These are phyloP conservation scores for Phytophthora constricta DNA, from an alignment of 352 stramenopile species.

Conservation along the genomic window DNA sequence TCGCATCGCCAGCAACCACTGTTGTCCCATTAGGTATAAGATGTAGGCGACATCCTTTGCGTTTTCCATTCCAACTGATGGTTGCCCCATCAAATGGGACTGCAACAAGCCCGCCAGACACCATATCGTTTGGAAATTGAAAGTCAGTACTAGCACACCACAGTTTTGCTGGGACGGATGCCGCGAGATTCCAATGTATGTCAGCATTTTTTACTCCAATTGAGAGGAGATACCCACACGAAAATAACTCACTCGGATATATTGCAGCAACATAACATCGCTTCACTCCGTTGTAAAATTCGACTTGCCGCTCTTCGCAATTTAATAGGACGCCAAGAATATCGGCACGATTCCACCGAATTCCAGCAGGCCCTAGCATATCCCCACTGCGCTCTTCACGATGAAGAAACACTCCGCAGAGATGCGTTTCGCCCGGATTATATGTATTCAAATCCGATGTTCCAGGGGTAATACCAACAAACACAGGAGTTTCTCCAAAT, in stretches of 20 bases:
- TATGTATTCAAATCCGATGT: slow-evolving; percentile 69
- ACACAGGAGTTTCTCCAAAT: slow-evolving; percentile 64
- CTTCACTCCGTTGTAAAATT: slow-evolving; percentile 59
- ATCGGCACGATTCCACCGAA: slow-evolving; percentile 45
- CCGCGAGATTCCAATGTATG: slow-evolving; percentile 67
- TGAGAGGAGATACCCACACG: slow-evolving; percentile 53
- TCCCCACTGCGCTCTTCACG: slow-evolving; percentile 35
- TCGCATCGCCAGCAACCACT: slow-evolving; percentile 63
- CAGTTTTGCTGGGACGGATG: slow-evolving; percentile 64
- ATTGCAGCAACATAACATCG: slow-evolving; percentile 45
- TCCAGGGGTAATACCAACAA: slow-evolving; percentile 69
- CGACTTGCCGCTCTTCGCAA: slow-evolving; percentile 68
- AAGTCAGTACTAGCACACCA: slow-evolving; percentile 58
- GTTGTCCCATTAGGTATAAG: slow-evolving; percentile 59
- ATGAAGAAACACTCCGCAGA: slow-evolving; percentile 47
- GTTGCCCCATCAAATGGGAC: slow-evolving; percentile 61
- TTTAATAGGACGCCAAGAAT: slow-evolving; percentile 66
- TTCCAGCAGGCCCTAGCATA: slow-evolving; percentile 15
- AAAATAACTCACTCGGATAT: slow-evolving; percentile 16
- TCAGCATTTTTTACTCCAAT: slow-evolving; percentile 69
- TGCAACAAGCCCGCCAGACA: slow-evolving; percentile 72
- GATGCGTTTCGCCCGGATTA: slow-evolving; percentile 14
- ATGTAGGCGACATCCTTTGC: slow-evolving; percentile 57
- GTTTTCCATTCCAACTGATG: slow-evolving; percentile 70
- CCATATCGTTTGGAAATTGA: slow-evolving; percentile 60